These are phyloP conservation scores for Digitaria exilis DNA, from an alignment of 202 grass and related monocot species.

Conservation along the genomic window DNA sequence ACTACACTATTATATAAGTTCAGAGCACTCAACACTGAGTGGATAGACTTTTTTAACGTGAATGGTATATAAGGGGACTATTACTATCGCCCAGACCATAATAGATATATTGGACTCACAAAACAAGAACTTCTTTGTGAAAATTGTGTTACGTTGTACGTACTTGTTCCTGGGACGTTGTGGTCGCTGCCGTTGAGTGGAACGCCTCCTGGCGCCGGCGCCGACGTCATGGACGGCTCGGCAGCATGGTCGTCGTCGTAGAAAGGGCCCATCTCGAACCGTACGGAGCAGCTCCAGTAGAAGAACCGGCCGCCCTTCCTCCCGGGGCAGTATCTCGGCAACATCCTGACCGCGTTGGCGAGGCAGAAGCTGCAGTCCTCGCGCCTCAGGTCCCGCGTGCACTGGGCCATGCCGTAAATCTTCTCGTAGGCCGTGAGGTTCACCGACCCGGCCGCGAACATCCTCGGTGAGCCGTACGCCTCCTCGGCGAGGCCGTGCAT, in stretches of 20 bases:
- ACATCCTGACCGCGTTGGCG: accelerated
- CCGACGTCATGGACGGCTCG: not conserved
- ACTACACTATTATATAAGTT: no score
- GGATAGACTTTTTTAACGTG: no score
- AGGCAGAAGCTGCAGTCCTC: slow-evolving; percentile 34
- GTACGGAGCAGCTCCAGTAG: slow-evolving; percentile 5
- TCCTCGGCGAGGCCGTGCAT: slow-evolving; percentile 31
- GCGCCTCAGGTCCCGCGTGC: slow-evolving; percentile 43
- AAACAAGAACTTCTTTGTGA: no score
- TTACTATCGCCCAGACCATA: no score
- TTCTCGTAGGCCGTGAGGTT: not conserved
- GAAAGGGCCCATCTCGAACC: slow-evolving; percentile 32
- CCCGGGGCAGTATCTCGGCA: not conserved
- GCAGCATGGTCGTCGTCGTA: slow-evolving; percentile 18
- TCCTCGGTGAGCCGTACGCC: not conserved
- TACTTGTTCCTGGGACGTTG: not conserved
- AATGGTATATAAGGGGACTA: no score
- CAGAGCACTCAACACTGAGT: no score
- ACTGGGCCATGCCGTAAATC: slow-evolving; percentile 50
- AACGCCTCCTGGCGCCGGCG: not conserved
- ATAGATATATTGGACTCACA: no score
- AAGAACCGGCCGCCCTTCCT: not conserved
- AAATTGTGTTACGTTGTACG: no score
- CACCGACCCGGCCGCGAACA: not conserved
- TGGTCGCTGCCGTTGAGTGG: not conserved